phyloP scores from a whole-genome alignment of 1,139 yeast genomes.

The Candida albicans region DNA sequence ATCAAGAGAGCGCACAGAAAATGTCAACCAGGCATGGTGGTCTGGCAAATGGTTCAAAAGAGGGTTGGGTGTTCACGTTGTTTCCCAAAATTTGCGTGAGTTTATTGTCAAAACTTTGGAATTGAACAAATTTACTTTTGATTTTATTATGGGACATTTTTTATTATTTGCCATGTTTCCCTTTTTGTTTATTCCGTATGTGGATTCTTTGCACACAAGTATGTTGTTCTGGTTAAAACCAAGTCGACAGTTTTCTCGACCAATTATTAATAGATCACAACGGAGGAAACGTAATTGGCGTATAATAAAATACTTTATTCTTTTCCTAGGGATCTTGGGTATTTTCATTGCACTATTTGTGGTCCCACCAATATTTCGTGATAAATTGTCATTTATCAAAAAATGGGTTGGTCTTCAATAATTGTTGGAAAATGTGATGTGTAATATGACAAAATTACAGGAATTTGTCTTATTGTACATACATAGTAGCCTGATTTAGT shows the following conservation, averaged over 20 bases:
- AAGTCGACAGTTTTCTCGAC: conserved; percentile 25
- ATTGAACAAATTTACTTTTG: conserved; percentile 66
- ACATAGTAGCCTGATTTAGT: too few species aligned
- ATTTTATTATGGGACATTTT: conserved; percentile 68
- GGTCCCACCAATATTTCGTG: conserved; percentile 12
- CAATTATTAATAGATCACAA: conserved; percentile 25
- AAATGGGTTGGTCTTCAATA: background rate
- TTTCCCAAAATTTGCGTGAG: conserved; percentile 73
- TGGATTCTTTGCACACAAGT: conserved; percentile 40
- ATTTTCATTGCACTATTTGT: conserved; percentile 20
- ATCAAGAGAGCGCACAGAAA: conserved; percentile 61
- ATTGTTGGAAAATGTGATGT: background rate
- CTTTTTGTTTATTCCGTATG: conserved; percentile 61
- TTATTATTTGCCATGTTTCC: conserved; percentile 64
- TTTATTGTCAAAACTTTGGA: conserved; percentile 67
- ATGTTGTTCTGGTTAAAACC: conserved; percentile 42
- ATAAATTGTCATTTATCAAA: conserved; percentile 6
- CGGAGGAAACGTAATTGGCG: conserved; percentile 18
- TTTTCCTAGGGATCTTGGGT: conserved; percentile 22
- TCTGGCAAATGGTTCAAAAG: conserved; percentile 70
- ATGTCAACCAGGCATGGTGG: conserved; percentile 79
- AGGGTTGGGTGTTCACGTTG: conserved; percentile 56
- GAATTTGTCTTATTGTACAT: too few species aligned
- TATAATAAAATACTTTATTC: conserved; percentile 19
- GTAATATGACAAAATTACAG: background rate